phyloP scores from a whole-genome alignment of 495 filamentous ascomycete species.

The Schizothecium vesticola region DNA sequence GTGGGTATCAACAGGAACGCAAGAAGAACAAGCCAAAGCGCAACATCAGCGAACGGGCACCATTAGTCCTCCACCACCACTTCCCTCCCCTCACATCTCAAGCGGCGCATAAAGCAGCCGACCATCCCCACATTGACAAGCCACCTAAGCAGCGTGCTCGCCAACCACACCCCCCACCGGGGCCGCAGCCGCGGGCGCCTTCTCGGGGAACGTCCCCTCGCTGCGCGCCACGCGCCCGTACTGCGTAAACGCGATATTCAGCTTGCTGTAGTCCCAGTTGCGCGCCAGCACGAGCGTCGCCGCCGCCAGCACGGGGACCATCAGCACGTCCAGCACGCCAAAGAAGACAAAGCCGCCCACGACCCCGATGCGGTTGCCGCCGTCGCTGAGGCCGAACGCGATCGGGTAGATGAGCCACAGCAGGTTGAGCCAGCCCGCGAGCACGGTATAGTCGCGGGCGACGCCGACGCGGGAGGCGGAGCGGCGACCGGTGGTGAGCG shows the following conservation, averaged over 20 bases:
- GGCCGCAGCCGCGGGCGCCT: conserved; percentile 26
- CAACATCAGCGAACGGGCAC: background rate
- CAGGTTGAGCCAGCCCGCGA: conserved; percentile 40
- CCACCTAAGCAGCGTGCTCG: background rate
- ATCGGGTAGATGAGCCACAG: conserved; percentile 48
- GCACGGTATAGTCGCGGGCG: conserved; percentile 34
- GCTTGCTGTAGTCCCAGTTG: conserved; percentile 42
- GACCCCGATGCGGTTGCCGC: conserved; percentile 42
- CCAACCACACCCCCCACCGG: background rate
- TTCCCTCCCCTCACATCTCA: background rate
- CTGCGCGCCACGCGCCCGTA: conserved; percentile 43
- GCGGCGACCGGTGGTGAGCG: conserved; percentile 21
- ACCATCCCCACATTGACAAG: background rate
- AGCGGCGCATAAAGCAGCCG: background rate
- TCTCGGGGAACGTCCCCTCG: conserved; percentile 41
- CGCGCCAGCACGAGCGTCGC: conserved; percentile 34
- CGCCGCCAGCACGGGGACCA: conserved; percentile 32
- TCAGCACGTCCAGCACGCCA: conserved; percentile 41
- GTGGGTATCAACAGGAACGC: background rate
- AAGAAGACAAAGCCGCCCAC: conserved; percentile 41
- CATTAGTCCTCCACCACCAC: background rate
- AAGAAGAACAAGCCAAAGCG: background rate
- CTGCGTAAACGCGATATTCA: conserved; percentile 51
- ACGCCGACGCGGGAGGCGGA: conserved; percentile 36
- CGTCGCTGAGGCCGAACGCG: conserved; percentile 43